phyloP scores from a whole-genome alignment of 441 rosid genomes.

The Arabidopsis lyrata region DNA sequence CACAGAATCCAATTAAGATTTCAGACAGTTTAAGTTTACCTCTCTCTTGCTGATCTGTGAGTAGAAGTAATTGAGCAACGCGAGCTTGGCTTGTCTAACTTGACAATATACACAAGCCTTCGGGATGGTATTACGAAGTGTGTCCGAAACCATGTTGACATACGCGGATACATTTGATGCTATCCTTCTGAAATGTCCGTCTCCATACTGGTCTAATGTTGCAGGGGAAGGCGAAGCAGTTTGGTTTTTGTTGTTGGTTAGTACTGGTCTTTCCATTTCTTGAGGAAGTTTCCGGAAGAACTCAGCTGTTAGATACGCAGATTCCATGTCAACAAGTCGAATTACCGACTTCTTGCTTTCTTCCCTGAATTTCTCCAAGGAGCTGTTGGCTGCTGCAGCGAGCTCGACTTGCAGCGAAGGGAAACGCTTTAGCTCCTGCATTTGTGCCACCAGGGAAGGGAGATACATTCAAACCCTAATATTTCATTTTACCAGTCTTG shows the following conservation, averaged over 20 bases:
- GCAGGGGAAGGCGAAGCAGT: conserved; percentile 31
- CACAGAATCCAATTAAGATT: not conserved
- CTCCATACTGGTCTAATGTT: conserved; percentile 62
- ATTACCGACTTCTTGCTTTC: conserved; percentile 79
- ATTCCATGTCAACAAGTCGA: conserved; percentile 90
- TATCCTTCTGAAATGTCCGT: conserved; percentile 77
- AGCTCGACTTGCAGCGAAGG: conserved; percentile 86
- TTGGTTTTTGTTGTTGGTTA: conserved; percentile 43
- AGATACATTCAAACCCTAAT: conserved; percentile 12
- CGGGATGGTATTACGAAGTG: conserved; percentile 75
- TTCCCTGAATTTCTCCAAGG: conserved; percentile 82
- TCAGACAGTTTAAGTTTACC: conserved; percentile 50
- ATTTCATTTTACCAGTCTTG: not conserved
- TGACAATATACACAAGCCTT: conserved; percentile 89
- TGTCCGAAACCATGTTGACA: conserved; percentile 76
- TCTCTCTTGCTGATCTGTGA: conserved; percentile 68
- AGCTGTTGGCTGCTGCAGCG: conserved; percentile 65
- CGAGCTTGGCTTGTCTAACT: conserved; percentile 77
- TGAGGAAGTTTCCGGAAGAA: conserved; percentile 86
- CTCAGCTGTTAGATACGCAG: conserved; percentile 84
- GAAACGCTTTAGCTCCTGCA: conserved; percentile 86
- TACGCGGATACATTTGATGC: conserved; percentile 79
- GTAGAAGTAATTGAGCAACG: conserved; percentile 77
- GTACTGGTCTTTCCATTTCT: conserved; percentile 65
- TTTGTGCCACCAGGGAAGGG: conserved; percentile 16